Base-by-base conservation (phyloP, 208 protist species). In the Herpetomonas samuelpessoai region DNA sequence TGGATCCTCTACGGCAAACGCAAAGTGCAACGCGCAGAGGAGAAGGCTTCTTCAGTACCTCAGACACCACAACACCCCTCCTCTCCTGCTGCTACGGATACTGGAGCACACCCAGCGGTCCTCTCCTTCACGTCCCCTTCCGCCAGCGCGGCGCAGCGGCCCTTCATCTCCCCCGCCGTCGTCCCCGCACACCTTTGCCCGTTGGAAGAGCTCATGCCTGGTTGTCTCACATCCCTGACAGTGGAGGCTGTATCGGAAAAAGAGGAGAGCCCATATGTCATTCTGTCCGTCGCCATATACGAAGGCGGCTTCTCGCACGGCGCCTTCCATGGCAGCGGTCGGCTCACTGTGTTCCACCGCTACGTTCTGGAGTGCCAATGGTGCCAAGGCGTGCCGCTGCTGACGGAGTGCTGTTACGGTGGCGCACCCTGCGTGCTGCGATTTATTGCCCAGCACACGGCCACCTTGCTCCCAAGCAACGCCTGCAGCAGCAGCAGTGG, bases 311-410 rank as follows among this genome's bases (percentile, higher is more conserved):
- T 89, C 59, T 53, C 51, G 2, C 48, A 62, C 7, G 82, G 82
- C 24, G 58, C 27, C 39, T 70, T 68, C 2, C 64, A 83, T 35
- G 82, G 82, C 16, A 64, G 62, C 19, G 82, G 82, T 16, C 62
- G 66, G 10, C 78, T 89, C 7, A 79, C 73, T 0, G 78, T 73
- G 2, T 76, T 71, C 44, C 57, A 73, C 6, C 60, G 71, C n/a
- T 68, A 83, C 54, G 66, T 79, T 16, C 45, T 89, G 21, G 68
- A 75, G 19, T 84, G 82, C 46, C 31, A 45, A 16, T 89, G 82
- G 82, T 65, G 65, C n/a, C 41, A 83, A 35, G 78, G 79, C 31
- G 49, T 59, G 22, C 82, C 82, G 12, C 55, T 69, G 21, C 47
- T 87, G 30, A 4, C 25, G 0, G 45, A 10, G 16, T 22, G 44